A percentile compares a stretch with the other conserved stretches of the same genome.
Conservation (phyloP, 2,329 filamentous ascomycete genomes). For the Myriosclerotinia scirpicola region DNA sequence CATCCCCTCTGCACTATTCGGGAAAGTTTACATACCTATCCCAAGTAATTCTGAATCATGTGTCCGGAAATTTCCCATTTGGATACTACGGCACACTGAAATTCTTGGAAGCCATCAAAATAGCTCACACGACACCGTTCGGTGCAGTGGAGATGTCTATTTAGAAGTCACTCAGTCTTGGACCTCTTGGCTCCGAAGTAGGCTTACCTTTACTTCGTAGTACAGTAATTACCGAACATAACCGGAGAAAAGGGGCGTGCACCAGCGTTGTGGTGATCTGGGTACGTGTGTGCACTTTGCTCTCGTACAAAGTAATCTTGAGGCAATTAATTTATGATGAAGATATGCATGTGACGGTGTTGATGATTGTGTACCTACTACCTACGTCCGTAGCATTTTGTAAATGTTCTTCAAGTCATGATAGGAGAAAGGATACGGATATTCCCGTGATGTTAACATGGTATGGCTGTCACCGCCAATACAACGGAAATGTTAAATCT, state of each 20-base stretch:
- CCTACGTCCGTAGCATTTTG: neutral
- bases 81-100: neutral
- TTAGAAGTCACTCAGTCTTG: neutral
- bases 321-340: neutral
- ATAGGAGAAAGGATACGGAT: neutral
- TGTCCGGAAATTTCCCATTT: neutral
- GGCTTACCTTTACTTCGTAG: neutral
- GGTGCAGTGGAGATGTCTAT: neutral
- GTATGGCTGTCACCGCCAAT: neutral
- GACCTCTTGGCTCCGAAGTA: neutral
- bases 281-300: neutral
- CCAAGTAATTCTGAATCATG: neutral
- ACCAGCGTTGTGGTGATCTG: neutral
- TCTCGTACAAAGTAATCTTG: neutral
- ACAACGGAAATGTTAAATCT: neutral
- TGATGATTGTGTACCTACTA: too few species aligned
- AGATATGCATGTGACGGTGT: neutral
- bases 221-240: constrained; percentile 1
- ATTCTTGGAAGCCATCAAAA: neutral
- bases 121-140: constrained; percentile 10
- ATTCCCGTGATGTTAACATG: neutral
- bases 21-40: neutral
- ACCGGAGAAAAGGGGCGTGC: constrained; percentile 10
- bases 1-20: neutral
- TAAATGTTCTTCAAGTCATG: neutral